Conservation (phyloP, 2,329 filamentous ascomycete genomes). For the Sporothrix pallida region DNA sequence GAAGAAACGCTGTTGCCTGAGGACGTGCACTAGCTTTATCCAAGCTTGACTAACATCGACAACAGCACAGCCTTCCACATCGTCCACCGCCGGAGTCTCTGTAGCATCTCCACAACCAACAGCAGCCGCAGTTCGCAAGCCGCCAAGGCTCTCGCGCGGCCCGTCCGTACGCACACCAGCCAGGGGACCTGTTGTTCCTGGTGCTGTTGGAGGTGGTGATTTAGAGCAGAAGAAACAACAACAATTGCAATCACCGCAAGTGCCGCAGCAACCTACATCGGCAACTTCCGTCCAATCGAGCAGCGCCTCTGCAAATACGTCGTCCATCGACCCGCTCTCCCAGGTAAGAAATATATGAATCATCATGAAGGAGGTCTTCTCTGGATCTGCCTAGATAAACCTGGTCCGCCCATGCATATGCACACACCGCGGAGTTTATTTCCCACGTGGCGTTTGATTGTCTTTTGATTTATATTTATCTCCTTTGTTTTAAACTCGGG, state of each 20-base stretch:
- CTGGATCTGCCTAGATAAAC: background rate
- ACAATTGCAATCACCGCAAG: background rate
- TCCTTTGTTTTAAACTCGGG: background rate
- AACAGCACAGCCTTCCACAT: conserved; percentile 26
- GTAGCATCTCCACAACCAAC: background rate
- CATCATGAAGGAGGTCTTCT: background rate
- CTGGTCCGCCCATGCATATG: background rate
- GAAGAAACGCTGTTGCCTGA: conserved; percentile 20
- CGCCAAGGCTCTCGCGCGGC: conserved; percentile 25
- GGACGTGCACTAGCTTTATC: background rate
- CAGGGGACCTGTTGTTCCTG: background rate
- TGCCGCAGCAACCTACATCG: conserved; percentile 17
- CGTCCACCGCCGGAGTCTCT: conserved; percentile 2
- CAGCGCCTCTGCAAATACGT: conserved; percentile 34
- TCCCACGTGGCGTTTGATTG: background rate
- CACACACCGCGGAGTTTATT: background rate
- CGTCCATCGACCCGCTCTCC: conserved; percentile 43
- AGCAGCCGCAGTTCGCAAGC: conserved; percentile 15
- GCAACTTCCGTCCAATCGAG: conserved; percentile 31
- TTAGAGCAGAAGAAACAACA: background rate
- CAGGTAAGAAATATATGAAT: conserved; percentile 38
- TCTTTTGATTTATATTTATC: background rate
- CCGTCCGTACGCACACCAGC: background rate
- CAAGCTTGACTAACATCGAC: background rate
- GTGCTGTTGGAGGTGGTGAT: background rate